Conservation (phyloP, 768 basidiomycete species). For the Lactarius vividus region DNA sequence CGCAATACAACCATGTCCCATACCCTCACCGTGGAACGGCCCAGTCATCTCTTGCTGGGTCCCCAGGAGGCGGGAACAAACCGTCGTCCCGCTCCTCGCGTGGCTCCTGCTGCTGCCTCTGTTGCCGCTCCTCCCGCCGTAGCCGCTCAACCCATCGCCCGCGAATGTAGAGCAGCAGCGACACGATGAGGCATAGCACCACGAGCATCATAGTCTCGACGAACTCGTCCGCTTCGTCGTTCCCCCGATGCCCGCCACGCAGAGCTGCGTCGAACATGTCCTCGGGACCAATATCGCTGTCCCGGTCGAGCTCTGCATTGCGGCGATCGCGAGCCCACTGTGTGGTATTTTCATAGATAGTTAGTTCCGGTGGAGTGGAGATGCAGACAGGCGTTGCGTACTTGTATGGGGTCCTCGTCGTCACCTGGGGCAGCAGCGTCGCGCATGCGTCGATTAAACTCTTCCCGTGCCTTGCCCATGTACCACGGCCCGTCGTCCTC, state of each 20-base stretch:
- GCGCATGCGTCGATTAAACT: constrained; percentile 59
- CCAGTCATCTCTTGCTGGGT: constrained; percentile 33
- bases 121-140: constrained; percentile 55
- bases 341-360: neutral
- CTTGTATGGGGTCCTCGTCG: constrained; percentile 75
- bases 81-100: constrained; percentile 30
- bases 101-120: constrained; percentile 43
- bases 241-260: constrained; percentile 57
- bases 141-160: constrained; percentile 74
- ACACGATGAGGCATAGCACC: constrained; percentile 67
- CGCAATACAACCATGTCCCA: constrained; percentile 3
- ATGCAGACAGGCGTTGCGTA: constrained; percentile 27
- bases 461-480: constrained; percentile 76
- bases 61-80: constrained; percentile 31
- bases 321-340: constrained; percentile 80
- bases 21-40: constrained; percentile 29
- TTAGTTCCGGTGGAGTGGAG: neutral
- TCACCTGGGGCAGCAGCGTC: constrained; percentile 44
- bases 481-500: constrained; percentile 76
- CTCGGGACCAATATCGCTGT: constrained; percentile 74
- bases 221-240: constrained; percentile 68
- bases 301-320: constrained; percentile 67
- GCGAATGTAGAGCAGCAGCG: constrained; percentile 73
- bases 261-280: constrained; percentile 75
- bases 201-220: constrained; percentile 79